Evolutionary conservation across 2,329 filamentous ascomycete genomes (phyloP), one percentile per base, ranked within the genome.

Genomic region (Septoria petroselini): DNA sequence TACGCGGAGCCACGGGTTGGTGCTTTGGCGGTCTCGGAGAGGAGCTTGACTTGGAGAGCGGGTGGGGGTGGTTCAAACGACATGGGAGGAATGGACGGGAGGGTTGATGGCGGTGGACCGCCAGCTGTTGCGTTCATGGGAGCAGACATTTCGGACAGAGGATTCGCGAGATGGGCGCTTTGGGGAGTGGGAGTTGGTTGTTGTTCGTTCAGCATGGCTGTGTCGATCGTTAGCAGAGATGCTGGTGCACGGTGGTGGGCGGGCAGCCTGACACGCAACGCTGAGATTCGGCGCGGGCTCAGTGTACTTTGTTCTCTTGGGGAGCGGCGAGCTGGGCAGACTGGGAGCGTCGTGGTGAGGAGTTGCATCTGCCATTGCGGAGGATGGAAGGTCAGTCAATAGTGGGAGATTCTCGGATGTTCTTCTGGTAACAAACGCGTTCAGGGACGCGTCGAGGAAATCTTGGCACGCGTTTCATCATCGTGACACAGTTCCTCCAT

Each of bases 1-100:
- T 88, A 91, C 44, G 84, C 85, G 59, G 88, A 94, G 59, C 93
- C 93, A 48, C 91, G 84, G 0, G 89, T 97, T 8, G 93, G 93
- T 18, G 91, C 78, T 39, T 79, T 81, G n/a, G 85, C 93, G 57
- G 85, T 82, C 30, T 83, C 76, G 7, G 86, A 86, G 52, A 97
- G 84, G 71, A 94, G 90, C 78, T 96, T 91, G 72, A 98, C 83
- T 55, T 89, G 81, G 43, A 95, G 79, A 2, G 84, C 74, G n/a
- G 84, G 83, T 27, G 70, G 60, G 60, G 72, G 65, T 9, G 57
- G 70, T 56, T 65, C 69, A 52, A 58, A 50, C 49, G 64, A 55
- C 58, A 65, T 63, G 5, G 62, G 46, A 11, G 65, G 60, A 27
- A 67, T 61, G 18, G 63, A 49, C 38, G 62, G 58, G 18, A 58